These are phyloP conservation scores for Royoungia palumana DNA, from an alignment of 768 basidiomycete species.

Conservation along the genomic window DNA sequence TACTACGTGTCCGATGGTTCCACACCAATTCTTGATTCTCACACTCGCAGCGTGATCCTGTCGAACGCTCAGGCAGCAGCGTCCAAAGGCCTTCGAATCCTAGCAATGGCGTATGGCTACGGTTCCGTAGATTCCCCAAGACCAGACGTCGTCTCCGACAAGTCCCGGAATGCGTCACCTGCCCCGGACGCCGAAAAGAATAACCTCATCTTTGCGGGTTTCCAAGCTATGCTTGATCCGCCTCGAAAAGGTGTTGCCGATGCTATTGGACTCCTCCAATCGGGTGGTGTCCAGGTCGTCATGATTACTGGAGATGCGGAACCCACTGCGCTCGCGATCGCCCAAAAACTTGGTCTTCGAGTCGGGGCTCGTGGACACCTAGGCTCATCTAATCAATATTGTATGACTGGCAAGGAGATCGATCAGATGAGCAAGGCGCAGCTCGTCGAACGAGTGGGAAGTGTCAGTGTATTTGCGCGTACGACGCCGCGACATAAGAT, in stretches of 20 bases:
- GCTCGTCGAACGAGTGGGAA: constrained; percentile 76
- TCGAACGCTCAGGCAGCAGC: constrained; percentile 71
- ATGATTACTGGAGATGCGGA: constrained; percentile 99
- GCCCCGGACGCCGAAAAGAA: constrained; percentile 35
- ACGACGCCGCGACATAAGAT: constrained; percentile 98
- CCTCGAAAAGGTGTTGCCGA: constrained; percentile 92
- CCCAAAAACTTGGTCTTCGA: constrained; percentile 76
- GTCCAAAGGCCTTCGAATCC: constrained; percentile 74
- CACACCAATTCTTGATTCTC: constrained; percentile 71
- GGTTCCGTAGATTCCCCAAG: constrained; percentile 48
- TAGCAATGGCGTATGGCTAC: constrained; percentile 90
- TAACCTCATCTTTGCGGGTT: constrained; percentile 86
- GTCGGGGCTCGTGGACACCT: constrained; percentile 47
- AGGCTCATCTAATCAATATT: constrained; percentile 33
- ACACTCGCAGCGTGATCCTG: constrained; percentile 64
- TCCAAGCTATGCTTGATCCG: constrained; percentile 94
- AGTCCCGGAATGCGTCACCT: constrained; percentile 26
- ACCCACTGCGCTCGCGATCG: constrained; percentile 86
- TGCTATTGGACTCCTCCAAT: constrained; percentile 75
- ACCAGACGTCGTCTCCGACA: constrained; percentile 18
- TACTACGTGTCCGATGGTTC: constrained; percentile 91
- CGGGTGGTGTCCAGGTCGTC: constrained; percentile 90
- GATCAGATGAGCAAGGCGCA: constrained; percentile 81
- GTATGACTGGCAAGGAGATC: constrained; percentile 79
- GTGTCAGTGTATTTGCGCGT: constrained; percentile 86